These are phyloP conservation scores for Tylopilus cervinicoccineus DNA, from an alignment of 768 basidiomycete genomes.

Conservation along the genomic window DNA sequence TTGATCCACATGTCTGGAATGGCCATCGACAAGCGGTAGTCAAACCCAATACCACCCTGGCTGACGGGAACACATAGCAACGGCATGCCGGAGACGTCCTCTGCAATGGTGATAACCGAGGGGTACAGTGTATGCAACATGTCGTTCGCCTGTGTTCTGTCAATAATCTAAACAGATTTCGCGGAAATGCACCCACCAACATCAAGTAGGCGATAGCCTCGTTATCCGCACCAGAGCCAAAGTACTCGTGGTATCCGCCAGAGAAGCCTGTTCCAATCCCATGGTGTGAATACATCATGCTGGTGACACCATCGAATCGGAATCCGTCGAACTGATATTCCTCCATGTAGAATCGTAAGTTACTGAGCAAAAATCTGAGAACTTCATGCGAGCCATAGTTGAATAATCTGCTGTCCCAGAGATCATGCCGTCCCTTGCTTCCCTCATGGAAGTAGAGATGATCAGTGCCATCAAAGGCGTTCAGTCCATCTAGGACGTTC, in stretches of 20 bases:
- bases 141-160: constrained; percentile 77
- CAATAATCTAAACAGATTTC: neutral
- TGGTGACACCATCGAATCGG: constrained; percentile 97
- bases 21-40: constrained; percentile 98
- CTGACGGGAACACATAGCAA: constrained; percentile 76
- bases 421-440: constrained; percentile 83
- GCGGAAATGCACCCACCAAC: constrained; percentile 59
- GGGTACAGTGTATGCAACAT: constrained; percentile 82
- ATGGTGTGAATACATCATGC: constrained; percentile 99
- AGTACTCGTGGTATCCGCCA: constrained; percentile 98
- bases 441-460: constrained; percentile 98
- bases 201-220: constrained; percentile 95
- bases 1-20: constrained; percentile 99
- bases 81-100: constrained; percentile 99
- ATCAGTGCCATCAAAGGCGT: constrained; percentile 95
- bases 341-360: constrained; percentile 93
- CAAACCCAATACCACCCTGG: constrained; percentile 92
- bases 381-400: constrained; percentile 97
- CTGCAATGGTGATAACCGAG: constrained; percentile 83
- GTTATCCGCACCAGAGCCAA: constrained; percentile 77
- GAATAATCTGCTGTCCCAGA: constrained; percentile 98
- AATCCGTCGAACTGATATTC: constrained; percentile 97
- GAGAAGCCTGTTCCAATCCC: constrained; percentile 98
- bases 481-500: constrained; percentile 93
- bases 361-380: constrained; percentile 89